Evolutionary conservation across 257 asterid species (phyloP).

Genomic region (Capsicum baccatum): DNA sequence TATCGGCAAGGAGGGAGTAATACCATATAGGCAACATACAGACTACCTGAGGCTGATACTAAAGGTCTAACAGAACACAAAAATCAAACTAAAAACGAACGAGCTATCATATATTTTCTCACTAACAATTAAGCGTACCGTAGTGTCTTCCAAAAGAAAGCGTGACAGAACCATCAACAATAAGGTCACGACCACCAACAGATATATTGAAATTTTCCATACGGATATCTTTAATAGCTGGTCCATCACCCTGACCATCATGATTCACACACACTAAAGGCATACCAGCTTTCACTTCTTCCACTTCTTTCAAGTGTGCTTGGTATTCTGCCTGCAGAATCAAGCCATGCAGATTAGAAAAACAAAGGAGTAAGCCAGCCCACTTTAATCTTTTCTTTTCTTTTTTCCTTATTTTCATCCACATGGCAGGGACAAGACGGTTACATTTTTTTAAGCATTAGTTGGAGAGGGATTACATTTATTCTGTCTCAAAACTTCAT

Average conservation of each 20-base stretch:
- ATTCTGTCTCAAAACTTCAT: background rate
- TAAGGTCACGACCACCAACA: slow-evolving; percentile 98
- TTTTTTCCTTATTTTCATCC: background rate
- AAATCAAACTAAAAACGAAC: slow-evolving; percentile 17
- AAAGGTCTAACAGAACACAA: slow-evolving; percentile 24
- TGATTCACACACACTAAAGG: slow-evolving; percentile 82
- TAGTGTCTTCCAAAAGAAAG: slow-evolving; percentile 94
- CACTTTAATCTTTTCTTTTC: background rate
- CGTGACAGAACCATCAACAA: slow-evolving; percentile 86
- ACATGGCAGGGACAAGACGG: background rate
- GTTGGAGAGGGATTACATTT: background rate
- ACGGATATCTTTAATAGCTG: slow-evolving; percentile 85
- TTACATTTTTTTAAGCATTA: background rate
- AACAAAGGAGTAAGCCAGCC: slow-evolving; percentile 20
- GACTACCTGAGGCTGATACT: background rate
- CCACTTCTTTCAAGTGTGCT: slow-evolving; percentile 87
- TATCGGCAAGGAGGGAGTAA: slow-evolving; percentile 6
- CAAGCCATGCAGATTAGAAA: slow-evolving; percentile 26
- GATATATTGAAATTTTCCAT: slow-evolving; percentile 91
- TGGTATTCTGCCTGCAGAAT: slow-evolving; percentile 75
- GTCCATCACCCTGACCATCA: slow-evolving; percentile 61
- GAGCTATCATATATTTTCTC: background rate
- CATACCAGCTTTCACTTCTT: slow-evolving; percentile 96
- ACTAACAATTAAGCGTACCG: slow-evolving; percentile 61
- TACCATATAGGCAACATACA: background rate